Evolutionary conservation across 805 yeast species (phyloP), one percentile per base, ranked within the genome.

Genomic region (Danielia oregonensis): DNA sequence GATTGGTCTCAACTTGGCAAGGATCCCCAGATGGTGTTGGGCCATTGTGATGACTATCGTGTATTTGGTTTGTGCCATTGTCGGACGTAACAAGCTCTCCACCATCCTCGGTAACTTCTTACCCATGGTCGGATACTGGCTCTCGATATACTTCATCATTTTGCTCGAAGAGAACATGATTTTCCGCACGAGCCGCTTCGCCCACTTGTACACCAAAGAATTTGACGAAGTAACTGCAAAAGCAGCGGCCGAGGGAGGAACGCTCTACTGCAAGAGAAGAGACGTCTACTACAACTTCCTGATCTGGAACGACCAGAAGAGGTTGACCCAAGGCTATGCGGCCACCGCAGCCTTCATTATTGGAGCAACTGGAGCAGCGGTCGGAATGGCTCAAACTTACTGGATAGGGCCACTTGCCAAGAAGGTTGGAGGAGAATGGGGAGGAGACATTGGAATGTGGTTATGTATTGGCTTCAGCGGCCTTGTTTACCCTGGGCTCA

Each of bases 51-150:
- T 82, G 16, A 81, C 87, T 10, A 72, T 67, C 1, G 61, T 83
- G 15, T 83, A 80, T 49, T 64, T 84, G 42, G 76, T 82, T 3
- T 74, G 86, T 54, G 80, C 95, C 1, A 61, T 86, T 39, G 89
- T 75, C 15, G 96, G 96, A 8, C 71, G 82, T 48, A 63, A 81
- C 52, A 79, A 80, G 47, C 82, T 87, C 54, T 68, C 86, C 37
- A 68, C 77, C 3, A 85, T 87, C 40, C 63, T 86, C 46, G 78
- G 86, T 8, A 86, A 86, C 51, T 86, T 86, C 59, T 64, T 86
- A 49, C 95, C 96, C 7, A 86, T 86, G 95, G 74, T 86, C 39
- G 95, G 95, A 2, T 86, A 86, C 61, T 86, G 96, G 96, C 76
- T 85, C 36, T 76, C 89, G 38, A 84, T 86, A 63, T 87, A 86